A percentile compares a stretch with the other conserved stretches of the same genome.
These are phyloP conservation scores for Thelonectria blattea DNA, from an alignment of 2,329 filamentous ascomycete genomes.

Conservation along the genomic window DNA sequence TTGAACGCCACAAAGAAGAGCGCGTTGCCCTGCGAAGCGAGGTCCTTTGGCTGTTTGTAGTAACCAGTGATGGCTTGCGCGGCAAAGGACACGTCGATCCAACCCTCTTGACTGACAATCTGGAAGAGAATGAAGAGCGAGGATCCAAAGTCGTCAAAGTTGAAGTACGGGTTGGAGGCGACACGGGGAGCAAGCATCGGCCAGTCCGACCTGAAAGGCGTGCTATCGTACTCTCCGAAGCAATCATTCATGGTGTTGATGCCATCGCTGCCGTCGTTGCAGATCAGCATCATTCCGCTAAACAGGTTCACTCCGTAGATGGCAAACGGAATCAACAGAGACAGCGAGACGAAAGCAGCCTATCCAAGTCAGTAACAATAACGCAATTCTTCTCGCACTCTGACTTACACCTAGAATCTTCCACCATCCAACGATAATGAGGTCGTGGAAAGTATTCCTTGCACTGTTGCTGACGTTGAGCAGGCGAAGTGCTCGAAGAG, in stretches of 20 bases:
- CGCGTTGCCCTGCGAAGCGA: constrained; percentile 80
- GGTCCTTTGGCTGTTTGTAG: constrained; percentile 73
- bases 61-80: constrained; percentile 81
- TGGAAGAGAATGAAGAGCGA: constrained; percentile 97
- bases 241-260: constrained; percentile 73
- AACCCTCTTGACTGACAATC: constrained; percentile 98
- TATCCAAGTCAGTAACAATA: constrained; percentile 27
- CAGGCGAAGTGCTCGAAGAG: constrained; percentile 85
- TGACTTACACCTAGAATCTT: constrained; percentile 81
- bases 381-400: not conserved
- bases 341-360: constrained; percentile 92
- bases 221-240: constrained; percentile 79
- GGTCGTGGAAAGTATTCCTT: constrained; percentile 93
- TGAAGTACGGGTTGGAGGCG: constrained; percentile 82
- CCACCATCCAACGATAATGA: constrained; percentile 92
- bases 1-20: constrained; percentile 98
- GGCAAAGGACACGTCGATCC: constrained; percentile 90
- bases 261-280: constrained; percentile 68
- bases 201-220: constrained; percentile 78
- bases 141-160: constrained; percentile 94
- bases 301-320: constrained; percentile 96
- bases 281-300: constrained; percentile 77
- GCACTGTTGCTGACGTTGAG: constrained; percentile 97
- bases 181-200: constrained; percentile 81
- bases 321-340: constrained; percentile 92